A percentile compares a stretch with the other conserved stretches of the same genome.
phyloP scores from a whole-genome alignment of 176 grass and related monocot genomes.

The Elymus sibiricus region DNA sequence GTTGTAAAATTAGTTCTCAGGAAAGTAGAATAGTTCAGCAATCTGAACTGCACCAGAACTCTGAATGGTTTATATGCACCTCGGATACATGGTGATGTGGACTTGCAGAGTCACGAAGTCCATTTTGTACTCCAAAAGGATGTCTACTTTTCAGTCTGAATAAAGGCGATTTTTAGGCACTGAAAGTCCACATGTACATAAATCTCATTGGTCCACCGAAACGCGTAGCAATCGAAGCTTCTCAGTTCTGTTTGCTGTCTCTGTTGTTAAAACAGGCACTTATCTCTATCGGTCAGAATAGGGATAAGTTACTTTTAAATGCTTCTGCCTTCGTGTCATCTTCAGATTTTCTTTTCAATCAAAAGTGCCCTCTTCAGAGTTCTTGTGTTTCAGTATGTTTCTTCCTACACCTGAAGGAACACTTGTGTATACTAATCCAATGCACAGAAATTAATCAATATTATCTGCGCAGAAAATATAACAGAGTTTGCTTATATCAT shows the following conservation, averaged over 20 bases:
- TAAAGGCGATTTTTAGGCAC: background rate
- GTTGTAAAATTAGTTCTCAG: background rate
- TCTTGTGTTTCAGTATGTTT: background rate
- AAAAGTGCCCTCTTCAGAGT: conserved; percentile 12
- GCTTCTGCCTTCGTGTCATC: conserved; percentile 3
- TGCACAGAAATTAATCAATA: background rate
- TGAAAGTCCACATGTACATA: background rate
- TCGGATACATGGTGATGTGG: background rate
- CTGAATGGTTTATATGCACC: background rate
- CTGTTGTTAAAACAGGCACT: conserved; percentile 2
- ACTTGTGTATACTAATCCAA: background rate
- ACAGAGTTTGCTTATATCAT: background rate
- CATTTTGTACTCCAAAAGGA: background rate
- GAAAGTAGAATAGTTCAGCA: background rate
- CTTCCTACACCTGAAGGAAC: background rate
- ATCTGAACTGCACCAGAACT: background rate
- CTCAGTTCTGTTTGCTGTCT: background rate
- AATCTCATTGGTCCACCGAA: background rate
- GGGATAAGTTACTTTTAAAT: background rate
- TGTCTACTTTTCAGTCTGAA: background rate
- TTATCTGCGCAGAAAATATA: background rate
- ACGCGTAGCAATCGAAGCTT: background rate
- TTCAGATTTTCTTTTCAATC: conserved; percentile 17
- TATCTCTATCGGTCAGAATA: conserved; percentile 21
- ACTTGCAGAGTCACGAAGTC: background rate